Base-by-base conservation (phyloP, 2,329 filamentous ascomycete genomes). In the Xylaria sp. region DNA sequence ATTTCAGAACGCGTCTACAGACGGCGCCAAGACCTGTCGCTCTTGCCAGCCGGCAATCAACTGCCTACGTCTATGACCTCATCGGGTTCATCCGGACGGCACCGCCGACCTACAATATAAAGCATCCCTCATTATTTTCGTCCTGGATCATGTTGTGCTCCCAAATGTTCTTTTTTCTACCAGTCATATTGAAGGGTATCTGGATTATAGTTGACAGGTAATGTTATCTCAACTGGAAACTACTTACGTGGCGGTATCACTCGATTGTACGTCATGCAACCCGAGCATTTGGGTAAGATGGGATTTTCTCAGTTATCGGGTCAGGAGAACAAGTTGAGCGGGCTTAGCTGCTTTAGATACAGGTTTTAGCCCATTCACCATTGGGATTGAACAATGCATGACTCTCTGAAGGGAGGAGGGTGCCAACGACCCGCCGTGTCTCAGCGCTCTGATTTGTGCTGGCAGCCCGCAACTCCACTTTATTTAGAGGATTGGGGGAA, bases 1-100 rank as follows among this genome's bases (percentile, higher is more conserved):
- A 72, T 71, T 73, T 63, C 43, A 20, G 57, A 66, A 67, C 75
- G 75, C 74, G 74, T 76, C 58, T 73, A 71, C 72, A 61, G 18
- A 41, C 34, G 15, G 25, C 9, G 34, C 34, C 36, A 41, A 53
- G 25, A 60, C 41, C n/a, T n/a, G n/a, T n/a, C n/a, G n/a, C n/a
- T n/a, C n/a, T n/a, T n/a, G n/a, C 28, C 36, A 2, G 36, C 25
- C 67, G 50, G 57, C 20, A 1, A 4, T 9, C 66, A 66, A 18
- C 39, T 60, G 66, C 4, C 36, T 32, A 36, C 28, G n/a, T 50
- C 50, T n/a, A 28, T 28, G 30, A 3, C 20, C 28, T 32, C 15
- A 53, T 52, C 63, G 63, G 67, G 53, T 45, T 50, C 20, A n/a
- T 10, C 56, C 67, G 67, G 67, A 45, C 64, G 60, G 64, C 67